Evolutionary conservation across 164 flowering plant species (phyloP), one percentile per base, ranked within the genome.

Genomic region (Amborella trichopoda): DNA sequence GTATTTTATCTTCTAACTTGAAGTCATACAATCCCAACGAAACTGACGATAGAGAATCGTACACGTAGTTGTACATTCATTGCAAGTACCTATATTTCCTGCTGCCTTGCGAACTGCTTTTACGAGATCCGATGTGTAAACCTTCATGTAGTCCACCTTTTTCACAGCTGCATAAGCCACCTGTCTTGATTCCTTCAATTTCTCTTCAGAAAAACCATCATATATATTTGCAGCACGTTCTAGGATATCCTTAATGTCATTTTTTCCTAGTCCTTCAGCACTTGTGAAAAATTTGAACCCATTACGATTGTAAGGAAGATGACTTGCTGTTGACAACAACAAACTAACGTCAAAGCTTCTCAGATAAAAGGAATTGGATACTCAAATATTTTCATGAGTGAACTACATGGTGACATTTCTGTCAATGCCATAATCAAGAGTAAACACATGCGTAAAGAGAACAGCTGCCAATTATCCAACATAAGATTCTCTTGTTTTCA

Each of bases 251-350:
- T 79, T 88, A 28, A 93, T 93, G 62, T 93, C 99, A 62, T 72
- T 57, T 59, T 93, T 93, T 42, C 95, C 96, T 42, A 93, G 78
- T 36, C 99, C 96, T 55, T 94, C 96, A 67, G 78, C 77, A 69
- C 59, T 76, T 3, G 99, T 87, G 64, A 91, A 91, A 69, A 91
- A 87, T 47, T 91, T 91, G 60, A 91, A 77, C 16, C 99, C 99
- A 72, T 91, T 91, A 44, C 99, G 66, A 63, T 91, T 87, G 70
- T 71, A 91, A 27, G 99, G 99, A 56, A 91, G 91, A 81, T 91
- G 99, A 66, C 99, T 91, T 33, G 99, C 99, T 93, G 88, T 59
- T 54, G 28, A 45, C 36, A 68, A 17, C 59, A 40, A 56, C 19
- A 22, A 37, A n/a, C n/a, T n/a, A n/a, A n/a, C n/a, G n/a, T n/a